Base-by-base conservation (phyloP, 2,329 filamentous ascomycete species). In the Phoma sp. region DNA sequence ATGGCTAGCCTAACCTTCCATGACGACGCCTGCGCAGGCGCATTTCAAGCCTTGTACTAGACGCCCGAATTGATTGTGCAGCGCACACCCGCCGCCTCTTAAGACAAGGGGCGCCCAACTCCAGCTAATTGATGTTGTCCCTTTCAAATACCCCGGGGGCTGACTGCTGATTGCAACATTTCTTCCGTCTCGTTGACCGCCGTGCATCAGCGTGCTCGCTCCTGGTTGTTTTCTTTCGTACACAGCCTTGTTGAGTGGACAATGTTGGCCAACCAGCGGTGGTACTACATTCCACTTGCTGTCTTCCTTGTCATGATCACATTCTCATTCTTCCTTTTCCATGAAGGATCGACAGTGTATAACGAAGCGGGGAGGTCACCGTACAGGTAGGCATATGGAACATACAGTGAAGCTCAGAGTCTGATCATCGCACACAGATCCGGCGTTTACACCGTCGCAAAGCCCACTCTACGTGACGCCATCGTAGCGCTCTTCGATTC, bases 261-360 rank as follows among this genome's bases (percentile, higher is more conserved):
- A 10, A 64, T 65, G 62, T 37, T 65, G 40, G 52, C 53, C 23
- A 25, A 55, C 7, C 59, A 64, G 42, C 59, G 57, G 12, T 51
- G 53, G 14, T 61, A 58, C 23, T 32, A 56, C 20, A 14, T 61
- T 17, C 42, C 33, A 6, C 40, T 62, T 33, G 59, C 56, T 26
- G 45, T 54, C 9, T 62, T 64, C 43, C 21, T 62, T 7, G 33
- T 62, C 5, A 9, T 61, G 1, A 28, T 47, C 5, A 57, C 56
- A 2, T 53, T 57, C 10, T 56, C 47, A 11, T 55, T 57, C 30
- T 60, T 57, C 43, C 39, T 56, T 7, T 58, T 60, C 52, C 43
- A 43, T 29, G 42, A 55, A 26, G 43, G 58, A 15, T 18, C 45
- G 5, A 17, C 29, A 7, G 36, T 47, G 15, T 49, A 55, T 26